Evolutionary conservation across 352 stramenopile genomes (phyloP).

Genomic region (Phytopythium oedochilum): DNA sequence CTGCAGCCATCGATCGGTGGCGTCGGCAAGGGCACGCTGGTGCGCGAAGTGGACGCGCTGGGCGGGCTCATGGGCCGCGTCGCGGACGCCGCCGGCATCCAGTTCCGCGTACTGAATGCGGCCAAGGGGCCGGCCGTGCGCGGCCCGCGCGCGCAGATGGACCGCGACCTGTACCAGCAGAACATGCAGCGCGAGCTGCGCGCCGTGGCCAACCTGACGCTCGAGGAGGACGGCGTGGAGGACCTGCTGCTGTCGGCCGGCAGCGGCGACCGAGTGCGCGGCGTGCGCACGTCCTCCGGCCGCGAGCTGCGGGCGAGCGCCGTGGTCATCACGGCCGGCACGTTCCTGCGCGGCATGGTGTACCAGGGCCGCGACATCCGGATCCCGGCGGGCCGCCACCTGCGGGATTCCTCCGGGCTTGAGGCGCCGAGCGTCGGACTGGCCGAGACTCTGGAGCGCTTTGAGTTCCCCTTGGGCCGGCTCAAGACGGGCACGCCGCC

Average conservation of each 20-base stretch:
- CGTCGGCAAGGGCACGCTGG: slow-evolving; percentile 98
- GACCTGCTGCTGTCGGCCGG: slow-evolving; percentile 85
- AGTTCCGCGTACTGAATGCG: slow-evolving; percentile 97
- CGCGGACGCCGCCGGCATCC: slow-evolving; percentile 94
- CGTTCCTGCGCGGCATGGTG: slow-evolving; percentile 96
- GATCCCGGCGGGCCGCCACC: slow-evolving; percentile 93
- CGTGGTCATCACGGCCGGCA: slow-evolving; percentile 98
- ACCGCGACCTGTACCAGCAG: slow-evolving; percentile 96
- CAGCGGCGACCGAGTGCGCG: slow-evolving; percentile 40
- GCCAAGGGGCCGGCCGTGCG: slow-evolving; percentile 89
- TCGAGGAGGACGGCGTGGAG: slow-evolving; percentile 94
- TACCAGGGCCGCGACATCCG: slow-evolving; percentile 91
- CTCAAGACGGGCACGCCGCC: slow-evolving; percentile 98
- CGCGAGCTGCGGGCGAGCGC: slow-evolving; percentile 41
- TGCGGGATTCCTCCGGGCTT: slow-evolving; percentile 74
- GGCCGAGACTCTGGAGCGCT: slow-evolving; percentile 90
- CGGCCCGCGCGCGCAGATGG: slow-evolving; percentile 93
- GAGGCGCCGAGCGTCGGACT: slow-evolving; percentile 95
- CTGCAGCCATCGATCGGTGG: slow-evolving; percentile 94
- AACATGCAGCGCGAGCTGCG: slow-evolving; percentile 90
- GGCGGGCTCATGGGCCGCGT: slow-evolving; percentile 97
- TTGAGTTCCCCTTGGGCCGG: slow-evolving; percentile 91
- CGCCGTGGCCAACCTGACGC: slow-evolving; percentile 81
- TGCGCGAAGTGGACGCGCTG: slow-evolving; percentile 97
- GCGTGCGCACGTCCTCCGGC: slow-evolving; percentile 58